phyloP scores from a whole-genome alignment of 371 early-diverging fungal species.

The Umbelopsis sp. region DNA sequence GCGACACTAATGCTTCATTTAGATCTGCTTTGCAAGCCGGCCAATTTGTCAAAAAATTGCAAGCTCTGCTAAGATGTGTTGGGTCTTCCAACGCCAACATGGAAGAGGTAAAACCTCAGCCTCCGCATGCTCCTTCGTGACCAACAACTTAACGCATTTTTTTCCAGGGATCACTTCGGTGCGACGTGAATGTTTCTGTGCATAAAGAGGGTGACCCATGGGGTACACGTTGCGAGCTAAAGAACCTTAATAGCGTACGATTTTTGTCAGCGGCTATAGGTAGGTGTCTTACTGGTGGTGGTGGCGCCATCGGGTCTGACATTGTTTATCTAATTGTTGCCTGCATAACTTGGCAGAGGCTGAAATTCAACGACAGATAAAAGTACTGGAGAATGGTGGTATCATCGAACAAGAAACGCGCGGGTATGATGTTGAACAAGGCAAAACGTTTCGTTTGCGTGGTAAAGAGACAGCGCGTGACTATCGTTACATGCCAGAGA shows the following conservation, averaged over 20 bases:
- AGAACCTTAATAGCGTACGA: constrained; percentile 86
- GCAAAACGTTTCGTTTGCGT: constrained; percentile 69
- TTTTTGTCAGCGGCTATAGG: constrained; percentile 74
- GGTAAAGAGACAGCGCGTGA: constrained; percentile 86
- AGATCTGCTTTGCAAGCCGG: constrained; percentile 79
- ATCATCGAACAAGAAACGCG: constrained; percentile 75
- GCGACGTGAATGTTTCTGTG: constrained; percentile 93
- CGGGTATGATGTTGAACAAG: constrained; percentile 69
- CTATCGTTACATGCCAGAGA: constrained; percentile 94
- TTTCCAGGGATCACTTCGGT: constrained; percentile 79
- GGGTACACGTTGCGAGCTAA: constrained; percentile 84
- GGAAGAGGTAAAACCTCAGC: constrained; percentile 63
- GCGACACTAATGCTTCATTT: neutral
- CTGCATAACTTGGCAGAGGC: constrained; percentile 53
- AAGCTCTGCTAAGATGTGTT: constrained; percentile 70
- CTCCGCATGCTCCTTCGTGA: too few species aligned
- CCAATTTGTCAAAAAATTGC: constrained; percentile 76
- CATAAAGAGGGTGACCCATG: constrained; percentile 52
- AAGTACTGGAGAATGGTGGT: constrained; percentile 55
- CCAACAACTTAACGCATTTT: constrained; percentile 23
- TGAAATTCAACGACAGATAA: constrained; percentile 79
- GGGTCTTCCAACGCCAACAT: constrained; percentile 80
- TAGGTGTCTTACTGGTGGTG: constrained; percentile 25
- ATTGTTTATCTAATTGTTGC: neutral
- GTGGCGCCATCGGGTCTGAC: too few species aligned